Conservation (phyloP, 1,284 basidiomycete genomes). For the Puccinia triticina region DNA sequence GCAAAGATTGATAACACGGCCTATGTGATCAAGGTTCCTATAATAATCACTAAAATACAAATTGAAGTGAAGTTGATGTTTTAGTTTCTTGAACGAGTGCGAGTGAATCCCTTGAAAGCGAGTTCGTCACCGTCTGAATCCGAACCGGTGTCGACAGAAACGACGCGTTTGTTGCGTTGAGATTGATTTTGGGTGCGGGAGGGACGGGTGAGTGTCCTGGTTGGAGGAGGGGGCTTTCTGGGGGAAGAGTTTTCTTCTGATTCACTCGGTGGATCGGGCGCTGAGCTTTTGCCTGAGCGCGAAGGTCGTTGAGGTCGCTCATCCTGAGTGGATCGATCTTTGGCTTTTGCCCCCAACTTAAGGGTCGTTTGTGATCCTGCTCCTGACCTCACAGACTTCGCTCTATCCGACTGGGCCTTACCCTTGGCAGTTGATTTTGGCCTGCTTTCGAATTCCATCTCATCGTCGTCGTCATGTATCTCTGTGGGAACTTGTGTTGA, state of each 20-base stretch:
- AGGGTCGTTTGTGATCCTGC: constrained; percentile 12
- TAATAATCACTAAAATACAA: too few species aligned
- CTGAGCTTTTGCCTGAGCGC: neutral
- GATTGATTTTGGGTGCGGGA: constrained; percentile 9
- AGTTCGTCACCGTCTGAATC: constrained; percentile 34
- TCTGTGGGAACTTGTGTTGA: neutral
- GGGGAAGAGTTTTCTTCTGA: constrained; percentile 13
- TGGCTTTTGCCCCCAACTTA: neutral
- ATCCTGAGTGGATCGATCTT: neutral
- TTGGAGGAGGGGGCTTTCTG: neutral
- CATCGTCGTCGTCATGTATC: constrained; percentile 4
- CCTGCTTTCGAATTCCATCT: neutral
- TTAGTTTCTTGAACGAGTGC: constrained; percentile 7
- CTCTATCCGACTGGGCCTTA: neutral
- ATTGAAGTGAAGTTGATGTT: too few species aligned
- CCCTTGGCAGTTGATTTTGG: neutral
- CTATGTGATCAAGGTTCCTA: too few species aligned
- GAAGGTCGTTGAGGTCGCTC: neutral
- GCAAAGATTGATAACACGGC: too few species aligned
- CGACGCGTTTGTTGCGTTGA: neutral
- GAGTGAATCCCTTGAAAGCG: constrained; percentile 44
- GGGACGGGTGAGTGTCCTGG: constrained; percentile 6
- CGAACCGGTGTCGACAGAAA: neutral
- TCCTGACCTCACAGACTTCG: neutral
- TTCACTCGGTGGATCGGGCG: neutral